These are phyloP conservation scores for Backusella macrospora DNA, from an alignment of 192 early-diverging fungal species.

Conservation along the genomic window DNA sequence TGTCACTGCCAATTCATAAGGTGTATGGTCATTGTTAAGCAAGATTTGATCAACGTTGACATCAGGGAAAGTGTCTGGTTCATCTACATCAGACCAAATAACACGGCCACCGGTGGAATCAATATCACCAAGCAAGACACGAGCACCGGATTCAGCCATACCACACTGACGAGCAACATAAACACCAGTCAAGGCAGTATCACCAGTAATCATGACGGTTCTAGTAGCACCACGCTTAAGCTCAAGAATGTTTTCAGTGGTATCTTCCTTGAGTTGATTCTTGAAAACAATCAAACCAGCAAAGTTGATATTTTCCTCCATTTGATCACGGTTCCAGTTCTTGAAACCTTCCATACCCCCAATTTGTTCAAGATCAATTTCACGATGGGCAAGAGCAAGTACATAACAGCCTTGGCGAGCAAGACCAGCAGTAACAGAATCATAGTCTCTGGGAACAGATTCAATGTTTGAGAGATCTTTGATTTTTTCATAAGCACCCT, in stretches of 20 bases:
- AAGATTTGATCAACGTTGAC: conserved; percentile 42
- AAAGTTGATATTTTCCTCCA: conserved; percentile 61
- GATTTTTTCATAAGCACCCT: conserved; percentile 76
- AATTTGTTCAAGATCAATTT: conserved; percentile 45
- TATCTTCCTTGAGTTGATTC: conserved; percentile 78
- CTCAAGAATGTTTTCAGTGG: conserved; percentile 63
- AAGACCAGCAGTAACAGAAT: conserved; percentile 50
- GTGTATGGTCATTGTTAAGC: conserved; percentile 33
- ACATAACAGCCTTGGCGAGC: conserved; percentile 80
- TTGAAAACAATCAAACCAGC: conserved; percentile 73
- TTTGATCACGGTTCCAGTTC: conserved; percentile 52
- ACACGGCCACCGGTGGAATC: conserved; percentile 43
- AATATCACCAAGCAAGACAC: conserved; percentile 57
- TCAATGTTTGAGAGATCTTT: conserved; percentile 52
- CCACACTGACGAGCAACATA: conserved; percentile 69
- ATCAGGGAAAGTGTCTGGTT: conserved; percentile 34
- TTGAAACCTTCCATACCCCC: conserved; percentile 30
- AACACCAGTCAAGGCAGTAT: conserved; percentile 73
- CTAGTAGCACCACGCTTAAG: conserved; percentile 70
- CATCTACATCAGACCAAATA: conserved; percentile 64
- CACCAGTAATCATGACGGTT: conserved; percentile 85
- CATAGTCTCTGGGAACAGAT: conserved; percentile 61
- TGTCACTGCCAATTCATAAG: conserved; percentile 72
- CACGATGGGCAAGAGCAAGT: conserved; percentile 63
- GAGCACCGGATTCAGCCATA: conserved; percentile 39